These are phyloP conservation scores for Pleurotus tuber-regium DNA, from an alignment of 768 basidiomycete genomes.

Conservation along the genomic window DNA sequence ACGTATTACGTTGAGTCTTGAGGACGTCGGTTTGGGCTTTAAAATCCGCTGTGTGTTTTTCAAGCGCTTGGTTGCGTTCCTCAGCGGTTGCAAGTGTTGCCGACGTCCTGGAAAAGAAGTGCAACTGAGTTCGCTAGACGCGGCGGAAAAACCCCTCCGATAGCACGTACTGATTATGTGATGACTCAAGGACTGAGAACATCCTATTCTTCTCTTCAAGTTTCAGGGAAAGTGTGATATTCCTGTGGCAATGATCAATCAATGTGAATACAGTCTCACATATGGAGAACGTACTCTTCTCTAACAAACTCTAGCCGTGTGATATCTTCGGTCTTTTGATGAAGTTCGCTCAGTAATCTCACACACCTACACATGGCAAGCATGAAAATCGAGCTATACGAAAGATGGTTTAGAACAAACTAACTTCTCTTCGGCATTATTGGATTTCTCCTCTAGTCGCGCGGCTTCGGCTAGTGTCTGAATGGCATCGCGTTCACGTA, in stretches of 20 bases:
- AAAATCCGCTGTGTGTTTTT: background rate
- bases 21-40: background rate
- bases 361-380: background rate
- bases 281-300: background rate
- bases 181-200: background rate
- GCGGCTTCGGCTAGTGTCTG: constrained; percentile 2
- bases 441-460: constrained; percentile 1
- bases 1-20: background rate
- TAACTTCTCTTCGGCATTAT: constrained; percentile 2
- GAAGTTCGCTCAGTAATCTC: background rate
- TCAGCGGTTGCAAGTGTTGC: background rate
- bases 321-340: background rate
- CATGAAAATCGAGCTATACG: background rate
- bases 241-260: background rate
- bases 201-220: background rate
- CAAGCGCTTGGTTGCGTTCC: background rate
- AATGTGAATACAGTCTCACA: too few species aligned
- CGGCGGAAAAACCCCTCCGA: background rate
- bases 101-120: background rate
- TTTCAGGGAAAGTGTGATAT: constrained; percentile 1
- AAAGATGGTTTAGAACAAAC: background rate
- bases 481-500: constrained; percentile 1
- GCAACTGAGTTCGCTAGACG: background rate
- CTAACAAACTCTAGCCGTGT: background rate
- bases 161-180: constrained; percentile 1